These are phyloP conservation scores for Jatropha multifida DNA, from an alignment of 441 rosid species.

Conservation along the genomic window DNA sequence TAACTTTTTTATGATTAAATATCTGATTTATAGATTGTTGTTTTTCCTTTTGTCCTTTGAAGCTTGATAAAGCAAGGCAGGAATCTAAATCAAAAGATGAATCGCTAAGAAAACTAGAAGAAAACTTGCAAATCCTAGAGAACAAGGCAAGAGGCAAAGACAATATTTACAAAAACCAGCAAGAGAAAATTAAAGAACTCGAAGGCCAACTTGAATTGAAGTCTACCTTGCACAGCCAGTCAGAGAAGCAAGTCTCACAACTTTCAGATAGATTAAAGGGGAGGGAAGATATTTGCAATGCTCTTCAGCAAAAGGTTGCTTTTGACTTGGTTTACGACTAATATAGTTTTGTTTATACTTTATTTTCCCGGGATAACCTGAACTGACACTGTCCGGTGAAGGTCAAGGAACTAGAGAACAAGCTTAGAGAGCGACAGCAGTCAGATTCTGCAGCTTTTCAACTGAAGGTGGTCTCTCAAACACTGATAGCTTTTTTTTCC, in stretches of 20 bases:
- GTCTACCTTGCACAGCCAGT: constrained; percentile 43
- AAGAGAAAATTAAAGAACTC: constrained; percentile 73
- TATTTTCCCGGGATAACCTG: constrained; percentile 21
- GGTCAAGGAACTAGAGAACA: constrained; percentile 75
- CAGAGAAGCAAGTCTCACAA: constrained; percentile 62
- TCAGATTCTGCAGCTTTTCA: constrained; percentile 51
- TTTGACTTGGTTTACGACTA: constrained; percentile 3
- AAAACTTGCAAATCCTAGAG: constrained; percentile 63
- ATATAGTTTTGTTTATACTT: constrained; percentile 3
- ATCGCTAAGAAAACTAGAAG: constrained; percentile 66
- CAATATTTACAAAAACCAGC: constrained; percentile 51
- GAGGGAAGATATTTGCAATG: constrained; percentile 62
- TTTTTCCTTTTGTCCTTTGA: constrained; percentile 1
- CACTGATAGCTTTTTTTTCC: neutral
- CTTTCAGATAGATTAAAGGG: constrained; percentile 68
- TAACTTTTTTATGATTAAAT: neutral
- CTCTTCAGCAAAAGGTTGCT: constrained; percentile 68
- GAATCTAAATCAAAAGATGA: constrained; percentile 78
- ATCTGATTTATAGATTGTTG: neutral
- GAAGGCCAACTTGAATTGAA: constrained; percentile 66
- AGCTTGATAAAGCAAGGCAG: constrained; percentile 86
- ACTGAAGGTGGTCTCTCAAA: constrained; percentile 46
- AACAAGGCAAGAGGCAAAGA: constrained; percentile 65
- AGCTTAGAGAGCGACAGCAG: constrained; percentile 59
- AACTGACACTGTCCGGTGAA: constrained; percentile 24